Evolutionary conservation across 176 grass and related monocot species (phyloP).

Genomic region (Eragrostis curvula): DNA sequence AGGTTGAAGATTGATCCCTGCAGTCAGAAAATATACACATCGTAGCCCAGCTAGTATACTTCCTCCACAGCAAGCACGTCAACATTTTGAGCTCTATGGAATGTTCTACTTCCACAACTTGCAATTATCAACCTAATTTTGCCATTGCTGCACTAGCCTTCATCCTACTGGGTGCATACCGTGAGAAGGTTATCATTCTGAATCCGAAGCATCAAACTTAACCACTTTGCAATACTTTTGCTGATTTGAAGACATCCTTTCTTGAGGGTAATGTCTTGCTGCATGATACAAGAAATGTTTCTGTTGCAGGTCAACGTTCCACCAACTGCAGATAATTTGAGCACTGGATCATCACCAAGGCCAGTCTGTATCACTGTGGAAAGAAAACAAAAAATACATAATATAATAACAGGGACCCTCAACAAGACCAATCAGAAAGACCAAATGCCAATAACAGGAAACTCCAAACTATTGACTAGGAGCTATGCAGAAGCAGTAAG

Average conservation of each 20-base stretch:
- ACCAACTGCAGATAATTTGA: neutral
- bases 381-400: neutral
- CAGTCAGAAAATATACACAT: neutral
- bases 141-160: neutral
- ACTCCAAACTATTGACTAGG: neutral
- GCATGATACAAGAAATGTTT: neutral
- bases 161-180: constrained; percentile 3
- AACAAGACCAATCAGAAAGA: neutral
- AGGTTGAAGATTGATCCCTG: neutral
- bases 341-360: constrained; percentile 12
- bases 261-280: neutral
- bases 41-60: no score
- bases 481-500: neutral
- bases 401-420: constrained; percentile 4
- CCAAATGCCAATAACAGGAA: neutral
- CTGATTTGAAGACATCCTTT: neutral
- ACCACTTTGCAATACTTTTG: neutral
- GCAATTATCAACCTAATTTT: neutral
- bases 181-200: neutral
- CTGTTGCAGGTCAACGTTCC: neutral
- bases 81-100: no score
- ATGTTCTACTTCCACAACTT: neutral
- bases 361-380: neutral
- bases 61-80: neutral
- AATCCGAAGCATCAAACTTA: neutral